Evolutionary conservation across 2,329 filamentous ascomycete genomes (phyloP).

Genomic region (Talaromyces islandicus): DNA sequence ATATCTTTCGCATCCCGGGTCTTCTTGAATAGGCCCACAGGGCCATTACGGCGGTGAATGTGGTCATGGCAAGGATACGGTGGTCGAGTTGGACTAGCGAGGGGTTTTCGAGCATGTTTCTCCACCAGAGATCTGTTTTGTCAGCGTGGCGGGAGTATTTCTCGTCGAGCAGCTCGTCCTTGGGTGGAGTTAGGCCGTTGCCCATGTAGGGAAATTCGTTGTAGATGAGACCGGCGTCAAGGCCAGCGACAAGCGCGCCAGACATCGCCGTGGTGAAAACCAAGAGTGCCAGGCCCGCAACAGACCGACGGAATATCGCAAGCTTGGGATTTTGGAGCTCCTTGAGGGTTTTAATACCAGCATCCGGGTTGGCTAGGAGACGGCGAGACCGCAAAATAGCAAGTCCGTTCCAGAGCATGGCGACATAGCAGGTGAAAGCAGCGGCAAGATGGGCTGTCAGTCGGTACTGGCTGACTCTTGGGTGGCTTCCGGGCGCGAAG

Average conservation of each 20-base stretch:
- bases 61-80: constrained; percentile 82
- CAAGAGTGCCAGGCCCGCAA: constrained; percentile 64
- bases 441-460: constrained; percentile 83
- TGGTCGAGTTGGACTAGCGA: constrained; percentile 94
- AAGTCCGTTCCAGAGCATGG: constrained; percentile 89
- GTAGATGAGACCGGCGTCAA: constrained; percentile 96
- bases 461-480: constrained; percentile 90
- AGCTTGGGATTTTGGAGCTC: constrained; percentile 63
- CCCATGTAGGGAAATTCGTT: constrained; percentile 99
- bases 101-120: constrained; percentile 96
- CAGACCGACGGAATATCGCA: constrained; percentile 64
- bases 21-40: constrained; percentile 75
- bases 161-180: constrained; percentile 72
- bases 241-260: constrained; percentile 84
- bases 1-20: constrained; percentile 52
- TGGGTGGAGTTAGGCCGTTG: constrained; percentile 70
- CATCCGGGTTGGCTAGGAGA: constrained; percentile 61
- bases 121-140: constrained; percentile 83
- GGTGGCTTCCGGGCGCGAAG: constrained; percentile 83
- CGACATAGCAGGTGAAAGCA: constrained; percentile 86
- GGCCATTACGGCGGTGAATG: constrained; percentile 72
- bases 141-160: constrained; percentile 80
- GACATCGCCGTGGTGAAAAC: constrained; percentile 91
- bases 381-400: constrained; percentile 72
- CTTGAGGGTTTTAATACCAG: constrained; percentile 55